Conservation (phyloP, 768 basidiomycete genomes). For the Mrakia hoshinonis region DNA sequence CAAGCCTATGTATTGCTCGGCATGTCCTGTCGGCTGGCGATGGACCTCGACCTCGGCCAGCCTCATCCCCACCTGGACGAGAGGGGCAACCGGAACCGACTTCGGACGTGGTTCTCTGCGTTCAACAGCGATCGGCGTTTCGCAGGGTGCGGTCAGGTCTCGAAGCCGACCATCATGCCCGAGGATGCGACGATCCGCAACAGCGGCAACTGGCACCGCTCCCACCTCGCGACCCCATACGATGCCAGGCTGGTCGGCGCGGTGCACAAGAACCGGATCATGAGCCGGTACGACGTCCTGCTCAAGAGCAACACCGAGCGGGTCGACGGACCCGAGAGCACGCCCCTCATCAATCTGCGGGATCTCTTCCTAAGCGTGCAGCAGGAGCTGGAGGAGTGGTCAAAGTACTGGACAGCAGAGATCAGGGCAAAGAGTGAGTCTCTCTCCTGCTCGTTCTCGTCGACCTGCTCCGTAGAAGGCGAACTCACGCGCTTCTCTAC, state of each 20-base stretch:
- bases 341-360: constrained; percentile 10
- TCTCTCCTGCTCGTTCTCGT: no score
- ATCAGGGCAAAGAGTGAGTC: background rate
- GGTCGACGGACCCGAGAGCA: background rate
- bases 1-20: constrained; percentile 11
- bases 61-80: background rate
- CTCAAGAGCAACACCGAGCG: constrained; percentile 12
- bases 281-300: constrained; percentile 10
- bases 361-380: background rate
- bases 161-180: constrained; percentile 24
- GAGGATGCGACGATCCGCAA: constrained; percentile 8
- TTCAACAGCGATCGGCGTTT: constrained; percentile 21
- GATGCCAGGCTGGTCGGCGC: constrained; percentile 17
- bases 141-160: constrained; percentile 15
- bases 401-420: constrained; percentile 7
- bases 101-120: background rate
- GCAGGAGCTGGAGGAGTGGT: constrained; percentile 9
- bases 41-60: constrained; percentile 12
- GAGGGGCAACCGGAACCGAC: background rate
- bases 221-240: background rate
- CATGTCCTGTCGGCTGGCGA: constrained; percentile 3
- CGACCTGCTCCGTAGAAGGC: no score
- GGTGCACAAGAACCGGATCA: background rate
- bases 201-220: background rate
- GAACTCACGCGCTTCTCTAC: background rate